Conservation (phyloP, 2,329 filamentous ascomycete genomes). For the Colletotrichum filicis region DNA sequence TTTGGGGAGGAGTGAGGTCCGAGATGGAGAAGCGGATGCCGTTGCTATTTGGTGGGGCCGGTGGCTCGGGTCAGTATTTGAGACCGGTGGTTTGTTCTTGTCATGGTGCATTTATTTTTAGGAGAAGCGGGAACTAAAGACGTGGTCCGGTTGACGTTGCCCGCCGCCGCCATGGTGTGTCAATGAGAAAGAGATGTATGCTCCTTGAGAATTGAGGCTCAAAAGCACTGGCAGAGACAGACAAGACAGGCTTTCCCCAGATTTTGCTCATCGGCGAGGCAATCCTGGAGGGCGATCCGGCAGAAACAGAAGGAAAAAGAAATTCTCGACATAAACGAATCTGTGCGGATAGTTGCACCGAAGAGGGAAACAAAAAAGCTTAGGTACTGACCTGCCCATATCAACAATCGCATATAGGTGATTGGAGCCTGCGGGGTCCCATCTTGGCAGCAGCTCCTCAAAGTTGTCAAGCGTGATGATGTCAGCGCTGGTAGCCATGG, state of each 20-base stretch:
- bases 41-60: constrained; percentile 68
- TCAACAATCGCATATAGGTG: constrained; percentile 69
- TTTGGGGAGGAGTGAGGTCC: constrained; percentile 75
- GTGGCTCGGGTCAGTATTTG: constrained; percentile 12
- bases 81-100: not conserved
- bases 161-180: not conserved
- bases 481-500: constrained; percentile 44
- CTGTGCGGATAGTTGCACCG: too few species aligned
- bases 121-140: not conserved
- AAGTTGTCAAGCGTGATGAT: constrained; percentile 65
- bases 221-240: not conserved
- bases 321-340: not conserved
- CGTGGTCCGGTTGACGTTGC: not conserved
- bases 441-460: constrained; percentile 58
- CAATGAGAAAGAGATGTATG: not conserved
- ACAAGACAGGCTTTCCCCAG: not conserved
- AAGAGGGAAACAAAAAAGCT: constrained; percentile 18
- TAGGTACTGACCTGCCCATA: constrained; percentile 64
- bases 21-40: constrained; percentile 94
- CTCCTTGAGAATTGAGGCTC: not conserved
- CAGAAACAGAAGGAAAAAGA: not conserved
- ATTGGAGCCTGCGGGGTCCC: constrained; percentile 56
- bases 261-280: not conserved
- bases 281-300: not conserved
- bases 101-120: not conserved